A percentile compares a stretch with the other conserved stretches of the same genome.
Evolutionary conservation across 306 rosid species (phyloP).

Genomic region (Rubus parviflorus): DNA sequence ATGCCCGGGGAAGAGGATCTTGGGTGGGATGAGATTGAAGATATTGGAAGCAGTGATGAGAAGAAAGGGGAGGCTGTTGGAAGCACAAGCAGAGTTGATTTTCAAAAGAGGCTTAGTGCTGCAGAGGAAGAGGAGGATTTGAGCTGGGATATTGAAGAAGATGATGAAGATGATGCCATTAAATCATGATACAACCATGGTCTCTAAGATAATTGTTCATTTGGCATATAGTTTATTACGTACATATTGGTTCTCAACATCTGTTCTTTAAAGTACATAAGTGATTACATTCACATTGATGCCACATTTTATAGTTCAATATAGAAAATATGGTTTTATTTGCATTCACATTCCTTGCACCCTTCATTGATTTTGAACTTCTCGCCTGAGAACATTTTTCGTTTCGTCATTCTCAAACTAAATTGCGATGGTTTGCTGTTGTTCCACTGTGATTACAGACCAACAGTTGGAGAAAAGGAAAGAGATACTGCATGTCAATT

Average conservation of each 20-base stretch:
- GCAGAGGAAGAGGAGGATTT: slow-evolving; percentile 80
- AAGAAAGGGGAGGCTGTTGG: slow-evolving; percentile 42
- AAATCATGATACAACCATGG: slow-evolving; percentile 48
- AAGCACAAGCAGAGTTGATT: slow-evolving; percentile 40
- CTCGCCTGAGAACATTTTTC: not conserved
- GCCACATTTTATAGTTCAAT: slow-evolving; percentile 10
- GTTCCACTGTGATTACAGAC: not conserved
- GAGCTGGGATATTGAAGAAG: slow-evolving; percentile 88
- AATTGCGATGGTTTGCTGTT: not conserved
- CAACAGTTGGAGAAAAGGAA: not conserved
- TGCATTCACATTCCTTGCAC: not conserved
- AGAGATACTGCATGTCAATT: not conserved
- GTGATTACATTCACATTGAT: slow-evolving; percentile 7
- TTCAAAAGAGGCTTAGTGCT: slow-evolving; percentile 50
- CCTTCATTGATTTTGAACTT: not conserved
- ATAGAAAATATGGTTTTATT: not conserved
- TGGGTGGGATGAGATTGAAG: slow-evolving; percentile 94
- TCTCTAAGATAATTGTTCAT: slow-evolving; percentile 13
- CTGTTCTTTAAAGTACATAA: not conserved
- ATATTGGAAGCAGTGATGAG: slow-evolving; percentile 60
- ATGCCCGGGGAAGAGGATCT: slow-evolving; percentile 78
- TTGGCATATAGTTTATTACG: not conserved
- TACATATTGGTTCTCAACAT: not conserved
- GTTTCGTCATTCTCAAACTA: not conserved
- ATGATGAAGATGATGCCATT: slow-evolving; percentile 39